These are phyloP conservation scores for Liquidambar formosana DNA, from an alignment of 164 flowering plant genomes.

Conservation along the genomic window DNA sequence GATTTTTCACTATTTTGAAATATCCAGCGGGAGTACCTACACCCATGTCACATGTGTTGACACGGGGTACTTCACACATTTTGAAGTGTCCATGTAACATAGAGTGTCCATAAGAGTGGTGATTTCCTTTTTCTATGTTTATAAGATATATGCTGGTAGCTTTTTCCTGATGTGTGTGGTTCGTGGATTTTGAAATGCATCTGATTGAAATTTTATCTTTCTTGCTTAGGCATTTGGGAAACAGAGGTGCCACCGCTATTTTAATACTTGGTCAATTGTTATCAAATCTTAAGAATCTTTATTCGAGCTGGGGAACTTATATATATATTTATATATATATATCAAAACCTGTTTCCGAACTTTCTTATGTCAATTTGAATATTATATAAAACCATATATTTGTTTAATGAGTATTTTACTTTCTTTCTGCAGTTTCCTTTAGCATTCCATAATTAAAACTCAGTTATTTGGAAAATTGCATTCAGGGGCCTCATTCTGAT, in stretches of 20 bases:
- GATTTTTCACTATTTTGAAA: too few relatives aligned
- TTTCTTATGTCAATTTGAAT: neutral
- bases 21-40: too few relatives aligned
- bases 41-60: too few relatives aligned
- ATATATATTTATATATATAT: too few relatives aligned
- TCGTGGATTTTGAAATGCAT: neutral
- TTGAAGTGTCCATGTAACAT: too few relatives aligned
- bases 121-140: neutral
- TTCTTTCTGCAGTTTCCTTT: neutral
- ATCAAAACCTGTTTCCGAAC: too few relatives aligned
- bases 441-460: neutral
- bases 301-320: too few relatives aligned
- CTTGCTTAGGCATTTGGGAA: neutral
- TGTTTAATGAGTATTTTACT: neutral
- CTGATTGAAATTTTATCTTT: neutral
- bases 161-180: neutral
- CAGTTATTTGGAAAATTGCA: slow-evolving; percentile 8
- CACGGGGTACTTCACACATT: too few relatives aligned
- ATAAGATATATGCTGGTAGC: neutral
- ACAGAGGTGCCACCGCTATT: neutral
- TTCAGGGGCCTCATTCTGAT: slow-evolving; percentile 96
- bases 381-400: neutral
- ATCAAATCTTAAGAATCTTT: neutral
- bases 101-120: too few relatives aligned
- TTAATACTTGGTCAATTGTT: neutral